Conservation (phyloP, 1,139 yeast species). For the Nakaseomyces sp. region DNA sequence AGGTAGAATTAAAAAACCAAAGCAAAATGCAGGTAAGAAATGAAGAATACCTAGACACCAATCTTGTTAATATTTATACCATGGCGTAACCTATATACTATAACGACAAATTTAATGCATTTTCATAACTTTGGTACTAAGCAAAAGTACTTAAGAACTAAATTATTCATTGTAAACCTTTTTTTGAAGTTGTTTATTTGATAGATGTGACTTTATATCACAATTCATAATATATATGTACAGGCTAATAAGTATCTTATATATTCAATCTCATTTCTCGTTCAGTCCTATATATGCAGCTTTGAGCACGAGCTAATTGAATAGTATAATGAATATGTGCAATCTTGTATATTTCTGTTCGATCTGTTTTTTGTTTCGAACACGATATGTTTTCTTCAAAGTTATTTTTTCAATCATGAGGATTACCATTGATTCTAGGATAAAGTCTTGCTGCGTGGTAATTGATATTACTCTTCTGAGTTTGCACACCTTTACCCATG, state of each 20-base stretch:
- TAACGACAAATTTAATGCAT: no score
- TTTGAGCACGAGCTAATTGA: no score
- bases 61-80: not conserved
- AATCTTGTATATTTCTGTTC: constrained; percentile 1
- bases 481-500: constrained; percentile 21
- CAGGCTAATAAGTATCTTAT: not conserved
- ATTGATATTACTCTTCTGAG: constrained; percentile 41
- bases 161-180: no score
- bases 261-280: not conserved
- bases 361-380: no score
- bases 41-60: not conserved
- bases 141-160: no score
- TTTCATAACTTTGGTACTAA: no score
- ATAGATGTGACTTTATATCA: no score
- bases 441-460: constrained; percentile 78
- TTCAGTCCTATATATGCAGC: no score
- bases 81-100: not conserved
- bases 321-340: constrained; percentile 1
- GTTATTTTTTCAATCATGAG: constrained; percentile 45
- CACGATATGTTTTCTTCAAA: no score
- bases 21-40: not conserved
- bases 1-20: constrained; percentile 22
- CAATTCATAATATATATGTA: not conserved
- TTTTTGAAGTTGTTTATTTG: no score
- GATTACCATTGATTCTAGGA: constrained; percentile 67